These are phyloP conservation scores for Cardamine occulta DNA, from an alignment of 345 rosid species.

Conservation along the genomic window DNA sequence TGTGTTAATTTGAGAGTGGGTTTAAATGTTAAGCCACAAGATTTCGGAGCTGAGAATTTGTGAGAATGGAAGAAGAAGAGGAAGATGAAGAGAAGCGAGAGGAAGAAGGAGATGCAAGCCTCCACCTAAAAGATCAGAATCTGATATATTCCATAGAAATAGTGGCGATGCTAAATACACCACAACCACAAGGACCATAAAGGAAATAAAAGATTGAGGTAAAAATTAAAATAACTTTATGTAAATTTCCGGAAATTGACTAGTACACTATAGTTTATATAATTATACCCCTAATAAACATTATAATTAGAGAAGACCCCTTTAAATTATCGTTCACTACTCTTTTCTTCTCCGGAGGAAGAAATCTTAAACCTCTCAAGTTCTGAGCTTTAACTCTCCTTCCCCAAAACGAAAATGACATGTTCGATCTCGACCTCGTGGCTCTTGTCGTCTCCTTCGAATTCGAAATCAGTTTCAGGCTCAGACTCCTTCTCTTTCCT, in stretches of 20 bases:
- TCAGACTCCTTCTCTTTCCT: constrained; percentile 22
- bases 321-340: neutral
- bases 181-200: constrained; percentile 23
- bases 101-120: constrained; percentile 3
- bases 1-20: neutral
- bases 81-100: neutral
- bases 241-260: neutral
- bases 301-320: constrained; percentile 4
- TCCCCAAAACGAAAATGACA: constrained; percentile 29
- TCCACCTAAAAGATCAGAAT: neutral
- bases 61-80: neutral
- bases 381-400: neutral
- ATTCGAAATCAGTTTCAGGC: neutral
- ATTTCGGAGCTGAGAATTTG: neutral
- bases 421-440: constrained; percentile 33
- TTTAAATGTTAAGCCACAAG: neutral
- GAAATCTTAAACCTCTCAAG: constrained; percentile 30
- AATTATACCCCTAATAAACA: neutral
- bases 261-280: neutral
- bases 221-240: neutral
- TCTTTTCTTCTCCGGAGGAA: neutral
- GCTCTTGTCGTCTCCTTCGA: constrained; percentile 27
- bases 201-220: neutral
- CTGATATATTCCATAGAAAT: neutral
- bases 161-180: neutral